Evolutionary conservation across 106 monocot species (phyloP).

Genomic region (Amphibolis antarctica): DNA sequence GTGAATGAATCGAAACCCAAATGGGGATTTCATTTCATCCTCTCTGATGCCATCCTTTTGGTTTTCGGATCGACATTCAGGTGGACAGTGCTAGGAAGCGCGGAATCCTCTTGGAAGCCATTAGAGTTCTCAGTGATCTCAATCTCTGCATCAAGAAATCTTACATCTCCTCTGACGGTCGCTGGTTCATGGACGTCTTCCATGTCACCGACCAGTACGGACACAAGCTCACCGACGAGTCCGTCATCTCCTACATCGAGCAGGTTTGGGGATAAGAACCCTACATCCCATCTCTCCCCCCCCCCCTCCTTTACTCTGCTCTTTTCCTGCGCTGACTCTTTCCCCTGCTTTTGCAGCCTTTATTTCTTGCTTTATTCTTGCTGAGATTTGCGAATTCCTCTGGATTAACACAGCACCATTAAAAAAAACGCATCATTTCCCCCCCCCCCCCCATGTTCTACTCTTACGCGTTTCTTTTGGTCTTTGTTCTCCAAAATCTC

Average conservation of each 20-base stretch:
- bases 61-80: too few species aligned
- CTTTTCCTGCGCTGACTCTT: background rate
- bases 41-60: background rate
- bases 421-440: too few species aligned
- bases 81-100: conserved; percentile 49
- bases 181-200: conserved; percentile 82
- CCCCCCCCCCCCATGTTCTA: too few species aligned
- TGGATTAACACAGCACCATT: too few species aligned
- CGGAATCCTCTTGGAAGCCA: conserved; percentile 46
- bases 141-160: conserved; percentile 54
- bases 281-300: background rate
- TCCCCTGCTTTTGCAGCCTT: background rate
- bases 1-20: background rate
- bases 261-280: background rate
- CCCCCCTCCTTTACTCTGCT: too few species aligned
- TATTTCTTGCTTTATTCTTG: background rate
- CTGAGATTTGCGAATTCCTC: background rate
- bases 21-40: background rate
- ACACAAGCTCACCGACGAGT: conserved; percentile 39
- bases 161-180: conserved; percentile 70
- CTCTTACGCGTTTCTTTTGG: too few species aligned
- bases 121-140: conserved; percentile 50
- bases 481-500: too few species aligned
- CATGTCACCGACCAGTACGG: conserved; percentile 49
- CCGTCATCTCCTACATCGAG: conserved; percentile 35